A percentile compares a stretch with the other conserved stretches of the same genome.
These are phyloP conservation scores for Astrephomene gubernaculifera DNA, from an alignment of 139 green algal genomes.

Conservation along the genomic window DNA sequence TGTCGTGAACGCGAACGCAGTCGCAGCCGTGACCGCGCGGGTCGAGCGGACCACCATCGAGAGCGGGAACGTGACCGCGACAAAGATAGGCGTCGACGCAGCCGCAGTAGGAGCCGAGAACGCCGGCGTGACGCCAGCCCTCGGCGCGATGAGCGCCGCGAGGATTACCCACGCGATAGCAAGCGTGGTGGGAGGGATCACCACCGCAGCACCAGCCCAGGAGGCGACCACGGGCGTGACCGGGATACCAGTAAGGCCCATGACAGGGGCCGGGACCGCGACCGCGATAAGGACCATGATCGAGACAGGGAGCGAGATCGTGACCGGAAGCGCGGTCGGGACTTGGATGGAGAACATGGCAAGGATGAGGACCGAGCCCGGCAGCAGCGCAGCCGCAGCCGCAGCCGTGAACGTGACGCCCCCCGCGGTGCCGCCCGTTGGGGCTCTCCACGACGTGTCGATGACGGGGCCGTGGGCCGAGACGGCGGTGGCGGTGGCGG, in stretches of 20 bases:
- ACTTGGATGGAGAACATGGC: too few relatives aligned
- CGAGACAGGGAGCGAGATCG: background rate
- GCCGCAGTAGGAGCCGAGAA: conserved; percentile 29
- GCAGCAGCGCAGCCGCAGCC: background rate
- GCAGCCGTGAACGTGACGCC: background rate
- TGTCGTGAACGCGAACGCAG: background rate
- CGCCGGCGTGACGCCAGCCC: background rate
- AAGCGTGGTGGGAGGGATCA: background rate
- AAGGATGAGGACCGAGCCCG: background rate
- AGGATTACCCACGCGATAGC: background rate
- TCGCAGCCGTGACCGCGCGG: background rate
- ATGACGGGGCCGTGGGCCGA: background rate
- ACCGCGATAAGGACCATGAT: background rate
- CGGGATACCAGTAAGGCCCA: background rate
- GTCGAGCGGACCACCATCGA: background rate
- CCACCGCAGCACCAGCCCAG: background rate
- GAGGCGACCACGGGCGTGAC: background rate
- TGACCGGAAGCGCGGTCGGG: background rate
- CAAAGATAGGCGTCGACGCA: too few relatives aligned
- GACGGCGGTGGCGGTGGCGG: background rate
- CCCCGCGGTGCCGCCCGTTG: conserved; percentile 1
- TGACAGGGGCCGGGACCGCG: background rate
- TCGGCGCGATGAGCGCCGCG: background rate
- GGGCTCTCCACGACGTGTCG: background rate
- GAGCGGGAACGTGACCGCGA: too few relatives aligned